phyloP scores from a whole-genome alignment of 2,329 filamentous ascomycete genomes.

The Thielaviopsis ethacetica region DNA sequence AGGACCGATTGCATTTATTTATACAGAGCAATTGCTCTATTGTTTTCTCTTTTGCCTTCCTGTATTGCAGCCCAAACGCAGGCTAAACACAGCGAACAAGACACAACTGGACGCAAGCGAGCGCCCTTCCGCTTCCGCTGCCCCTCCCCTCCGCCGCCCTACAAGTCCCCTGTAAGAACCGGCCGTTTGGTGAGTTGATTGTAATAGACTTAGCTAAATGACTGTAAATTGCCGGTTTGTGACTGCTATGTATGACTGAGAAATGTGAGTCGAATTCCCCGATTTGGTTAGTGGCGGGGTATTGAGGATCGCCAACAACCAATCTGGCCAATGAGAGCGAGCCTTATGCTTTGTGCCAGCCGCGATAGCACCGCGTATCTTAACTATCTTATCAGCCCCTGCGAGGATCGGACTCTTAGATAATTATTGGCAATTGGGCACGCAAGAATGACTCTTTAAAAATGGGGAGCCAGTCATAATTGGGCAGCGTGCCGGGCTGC shows the following conservation, averaged over 20 bases:
- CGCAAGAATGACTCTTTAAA: not conserved
- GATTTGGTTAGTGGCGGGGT: slow-evolving; percentile 8
- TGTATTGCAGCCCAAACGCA: too few species aligned
- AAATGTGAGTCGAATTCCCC: slow-evolving; percentile 6
- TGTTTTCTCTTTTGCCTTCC: too few species aligned
- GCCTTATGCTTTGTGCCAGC: too few species aligned
- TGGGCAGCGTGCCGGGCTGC: too few species aligned
- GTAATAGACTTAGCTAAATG: not conserved
- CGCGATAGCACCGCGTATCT: too few species aligned
- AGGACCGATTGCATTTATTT: too few species aligned
- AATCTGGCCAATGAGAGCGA: not conserved
- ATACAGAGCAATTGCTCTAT: too few species aligned
- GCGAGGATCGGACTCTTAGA: too few species aligned
- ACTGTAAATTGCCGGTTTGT: too few species aligned
- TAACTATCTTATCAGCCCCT: not conserved
- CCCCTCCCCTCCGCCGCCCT: not conserved
- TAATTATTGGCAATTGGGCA: not conserved
- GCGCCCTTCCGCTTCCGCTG: slow-evolving; percentile 9
- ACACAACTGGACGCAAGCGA: not conserved
- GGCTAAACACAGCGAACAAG: not conserved
- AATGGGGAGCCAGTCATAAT: not conserved
- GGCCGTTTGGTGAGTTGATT: not conserved
- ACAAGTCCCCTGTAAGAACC: not conserved
- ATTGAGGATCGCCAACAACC: slow-evolving; percentile 1
- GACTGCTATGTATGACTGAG: slow-evolving; percentile 8